phyloP scores from a whole-genome alignment of 768 basidiomycete species.

The Calocybe indica region DNA sequence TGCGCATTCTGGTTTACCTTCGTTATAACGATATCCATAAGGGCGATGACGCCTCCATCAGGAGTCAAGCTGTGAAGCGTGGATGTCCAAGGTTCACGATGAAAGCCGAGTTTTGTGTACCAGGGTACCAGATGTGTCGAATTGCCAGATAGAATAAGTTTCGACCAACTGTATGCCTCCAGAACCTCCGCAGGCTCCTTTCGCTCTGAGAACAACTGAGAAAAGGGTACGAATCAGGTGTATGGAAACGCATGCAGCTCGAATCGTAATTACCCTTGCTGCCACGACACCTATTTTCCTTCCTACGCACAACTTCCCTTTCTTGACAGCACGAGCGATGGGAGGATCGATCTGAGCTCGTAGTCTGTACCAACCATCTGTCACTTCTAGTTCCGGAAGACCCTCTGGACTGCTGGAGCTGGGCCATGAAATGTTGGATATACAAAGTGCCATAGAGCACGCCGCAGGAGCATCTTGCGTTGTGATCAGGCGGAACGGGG shows the following conservation, averaged over 20 bases:
- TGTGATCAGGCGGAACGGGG: slow-evolving; percentile 73
- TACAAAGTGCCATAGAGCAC: slow-evolving; percentile 79
- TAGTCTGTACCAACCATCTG: slow-evolving; percentile 95
- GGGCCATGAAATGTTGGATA: slow-evolving; percentile 66
- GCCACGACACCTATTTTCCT: slow-evolving; percentile 79
- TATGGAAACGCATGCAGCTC: background rate
- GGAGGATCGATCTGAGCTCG: slow-evolving; percentile 71
- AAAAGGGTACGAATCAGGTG: background rate
- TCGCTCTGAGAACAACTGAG: slow-evolving; percentile 58
- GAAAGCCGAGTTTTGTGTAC: slow-evolving; percentile 85
- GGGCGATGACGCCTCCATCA: slow-evolving; percentile 75
- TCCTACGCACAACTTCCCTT: slow-evolving; percentile 66
- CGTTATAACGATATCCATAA: slow-evolving; percentile 67
- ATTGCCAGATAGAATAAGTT: slow-evolving; percentile 73
- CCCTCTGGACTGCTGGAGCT: slow-evolving; percentile 29
- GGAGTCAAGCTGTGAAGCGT: slow-evolving; percentile 73
- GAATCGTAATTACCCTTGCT: slow-evolving; percentile 54
- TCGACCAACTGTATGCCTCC: slow-evolving; percentile 66
- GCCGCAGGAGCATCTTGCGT: slow-evolving; percentile 79
- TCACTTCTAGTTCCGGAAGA: slow-evolving; percentile 75
- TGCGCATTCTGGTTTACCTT: slow-evolving; percentile 38
- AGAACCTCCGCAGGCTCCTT: slow-evolving; percentile 81
- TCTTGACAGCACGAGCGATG: slow-evolving; percentile 61
- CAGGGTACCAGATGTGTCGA: slow-evolving; percentile 82
- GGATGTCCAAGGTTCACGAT: slow-evolving; percentile 56